Evolutionary conservation across 345 rosid genomes (phyloP), one percentile per base, ranked within the genome.

Genomic region (Anastatica hierochuntica): DNA sequence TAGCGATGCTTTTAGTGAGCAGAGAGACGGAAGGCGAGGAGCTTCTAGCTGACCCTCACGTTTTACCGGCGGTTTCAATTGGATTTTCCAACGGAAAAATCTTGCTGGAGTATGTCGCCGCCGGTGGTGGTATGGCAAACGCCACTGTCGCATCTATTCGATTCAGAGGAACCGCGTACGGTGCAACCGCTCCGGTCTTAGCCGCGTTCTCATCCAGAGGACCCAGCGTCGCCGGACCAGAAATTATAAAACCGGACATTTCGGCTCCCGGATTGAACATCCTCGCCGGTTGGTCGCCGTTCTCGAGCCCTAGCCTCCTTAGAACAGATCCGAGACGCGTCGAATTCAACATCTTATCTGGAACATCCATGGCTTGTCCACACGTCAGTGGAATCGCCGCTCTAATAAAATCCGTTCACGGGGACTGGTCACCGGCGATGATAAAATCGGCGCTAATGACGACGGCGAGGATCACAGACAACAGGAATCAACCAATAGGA

Each of bases 291-390:
- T 89, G 94, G 95, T 82, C 94, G 9, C 74, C 84, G 0, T 44
- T 14, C 18, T 38, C 44, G 8, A 68, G 81, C 54, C 94, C 94
- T 2, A 74, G 79, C 6, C 44, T 43, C 17, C 69, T 81, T 18
- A 40, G 45, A 29, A 62, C 57, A 1, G 97, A 89, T 46, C 70
- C 73, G 5, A 77, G 97, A 48, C 66, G 79, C 0, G 89, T 81
- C 17, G 14, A 56, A 1, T 83, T 81, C 80, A 83, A 86, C 56
- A 62, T 90, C 26, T 43, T 73, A 16, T 86, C 97, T 1, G 97
- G 95, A 30, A 90, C 95, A 2, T 90, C 95, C 6, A 89, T 89
- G 97, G 70, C 95, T 1, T 85, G 95, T 50, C 94, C 97, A 1
- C 97, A 89, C 52, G 65, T 81, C 7, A 77, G 81, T 43, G 97